These are phyloP conservation scores for Striga hermonthica DNA, from an alignment of 305 asterid species.

Conservation along the genomic window DNA sequence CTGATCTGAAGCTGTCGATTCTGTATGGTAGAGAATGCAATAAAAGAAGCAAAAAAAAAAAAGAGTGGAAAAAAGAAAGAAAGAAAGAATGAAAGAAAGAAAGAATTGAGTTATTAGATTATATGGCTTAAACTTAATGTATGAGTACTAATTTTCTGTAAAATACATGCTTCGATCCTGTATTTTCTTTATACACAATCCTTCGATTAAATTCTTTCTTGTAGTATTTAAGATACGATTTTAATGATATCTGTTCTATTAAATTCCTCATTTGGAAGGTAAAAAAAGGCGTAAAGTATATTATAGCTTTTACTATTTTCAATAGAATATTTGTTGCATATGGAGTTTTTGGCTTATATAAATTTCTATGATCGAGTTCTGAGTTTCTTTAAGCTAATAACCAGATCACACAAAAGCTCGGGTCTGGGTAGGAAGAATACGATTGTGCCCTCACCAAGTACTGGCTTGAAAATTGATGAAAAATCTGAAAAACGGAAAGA, in stretches of 20 bases:
- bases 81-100: no score
- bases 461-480: slow-evolving; percentile 49
- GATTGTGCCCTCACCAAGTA: slow-evolving; percentile 30
- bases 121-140: no score
- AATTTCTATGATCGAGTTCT: neutral
- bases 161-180: no score
- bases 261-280: neutral
- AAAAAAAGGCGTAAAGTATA: neutral
- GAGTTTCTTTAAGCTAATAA: neutral
- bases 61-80: no score
- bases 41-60: no score
- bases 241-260: neutral
- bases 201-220: no score
- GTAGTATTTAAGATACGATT: no score
- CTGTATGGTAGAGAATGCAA: no score
- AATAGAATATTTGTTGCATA: neutral
- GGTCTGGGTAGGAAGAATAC: slow-evolving; percentile 34
- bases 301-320: neutral
- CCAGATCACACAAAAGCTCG: slow-evolving; percentile 41
- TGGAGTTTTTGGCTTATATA: neutral
- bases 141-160: no score
- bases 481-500: slow-evolving; percentile 54
- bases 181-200: no score
- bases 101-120: no score
- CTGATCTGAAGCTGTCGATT: no score